Evolutionary conservation across 164 flowering plant genomes (phyloP), one percentile per base, ranked within the genome.

Genomic region (Aristolochia californica): DNA sequence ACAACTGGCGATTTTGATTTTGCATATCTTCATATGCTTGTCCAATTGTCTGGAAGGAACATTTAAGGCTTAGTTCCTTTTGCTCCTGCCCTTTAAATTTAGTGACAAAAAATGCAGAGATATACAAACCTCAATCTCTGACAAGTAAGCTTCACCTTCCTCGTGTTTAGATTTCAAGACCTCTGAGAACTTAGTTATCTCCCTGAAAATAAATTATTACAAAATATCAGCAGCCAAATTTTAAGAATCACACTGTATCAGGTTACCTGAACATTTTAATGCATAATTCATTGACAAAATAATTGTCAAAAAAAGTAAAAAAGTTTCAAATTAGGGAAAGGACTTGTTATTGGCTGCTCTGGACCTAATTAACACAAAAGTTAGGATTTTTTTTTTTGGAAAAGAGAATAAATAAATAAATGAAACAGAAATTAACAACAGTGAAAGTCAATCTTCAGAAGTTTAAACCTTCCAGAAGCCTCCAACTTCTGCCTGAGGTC

Each of bases 1-100:
- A 70, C n/a, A 90, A 75, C 11, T 94, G 97, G 56, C 82, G 97
- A 68, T 94, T 90, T 73, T 90, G 96, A 65, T 78, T 80, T 69
- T 88, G 96, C 86, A 91, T 83, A 65, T 90, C 96, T 78, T 83
- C 99, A 70, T 90, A 94, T 56, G 89, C 93, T 72, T 84, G 97
- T 44, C 97, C 97, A 72, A 90, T 94, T 45, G 97, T 71, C 99
- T 94, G 88, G 66, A 66, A 16, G 26, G 56, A 38, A 26, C 38
- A 62, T 62, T 34, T 12, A 74, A 69, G 24, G 7, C 60, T 58
- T 10, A 56, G 26, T 49, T 23, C 59, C 21, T 23, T 24, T 23
- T 13, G 34, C 18, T 50, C 13, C 22, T 8, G 0, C 1, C 40
- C 40, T 12, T 34, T 34, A 34, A 34, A 34, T 34, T 2, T 34